Base-by-base conservation (phyloP, 139 green algal genomes). In the Chlamydomonas sp. region DNA sequence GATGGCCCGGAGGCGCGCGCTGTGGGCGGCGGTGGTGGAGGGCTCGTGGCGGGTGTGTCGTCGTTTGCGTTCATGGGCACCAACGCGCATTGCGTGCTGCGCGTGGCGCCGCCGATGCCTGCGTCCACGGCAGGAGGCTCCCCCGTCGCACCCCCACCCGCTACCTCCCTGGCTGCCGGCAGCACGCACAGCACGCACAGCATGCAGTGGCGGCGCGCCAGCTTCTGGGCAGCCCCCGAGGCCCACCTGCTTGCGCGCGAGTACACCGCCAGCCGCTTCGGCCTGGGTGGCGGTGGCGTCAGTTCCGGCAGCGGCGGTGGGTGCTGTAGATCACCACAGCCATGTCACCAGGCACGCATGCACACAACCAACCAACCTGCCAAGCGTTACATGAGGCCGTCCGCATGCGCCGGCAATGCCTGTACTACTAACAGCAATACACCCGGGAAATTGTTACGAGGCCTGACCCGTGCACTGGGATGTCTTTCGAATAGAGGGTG, bases 41-140 rank as follows among this genome's bases (percentile, higher is more conserved):
- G n/a, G n/a, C 47, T 72, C 1, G 5, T 73, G 22, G 70, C 54
- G 3, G 71, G 76, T 48, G 67, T 78, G 10, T 79, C 69, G 57
- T 76, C 73, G 0, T 89, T 89, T 75, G 83, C 83, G 13, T 89
- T 83, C 76, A 84, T 85, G 80, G 80, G 80, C 35, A 86, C 80
- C 35, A 86, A 86, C 47, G 80, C 80, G 0, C 71, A 81, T 35
- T 49, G 72, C 6, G 26, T 83, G 31, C 2, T 73, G 24, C 2
- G n/a, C 13, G 65, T 22, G 10, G 26, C 26, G 31, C 31, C 6
- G 33, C 59, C 16, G n/a, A n/a, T n/a, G n/a, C n/a, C n/a, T n/a
- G n/a, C n/a, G n/a, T n/a, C n/a, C n/a, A n/a, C n/a, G 59, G 31
- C 59, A 43, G 5, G 20, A 39, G n/a, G 59, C 31, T 38, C 6